These are phyloP conservation scores for Stagonosporopsis cucurbitacearum DNA, from an alignment of 2,329 filamentous ascomycete genomes.

Conservation along the genomic window DNA sequence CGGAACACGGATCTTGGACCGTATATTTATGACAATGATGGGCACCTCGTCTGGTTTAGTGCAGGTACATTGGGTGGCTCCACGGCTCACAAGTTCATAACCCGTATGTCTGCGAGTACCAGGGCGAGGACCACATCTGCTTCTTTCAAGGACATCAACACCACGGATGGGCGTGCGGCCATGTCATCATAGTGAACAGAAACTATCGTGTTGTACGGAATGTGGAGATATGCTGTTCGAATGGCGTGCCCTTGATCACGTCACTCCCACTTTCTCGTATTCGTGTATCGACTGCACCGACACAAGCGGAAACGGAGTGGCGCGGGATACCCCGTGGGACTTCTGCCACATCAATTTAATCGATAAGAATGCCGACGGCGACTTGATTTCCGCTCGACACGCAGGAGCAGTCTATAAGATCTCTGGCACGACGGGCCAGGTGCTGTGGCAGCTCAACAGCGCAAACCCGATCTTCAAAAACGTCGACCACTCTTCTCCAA, in stretches of 20 bases:
- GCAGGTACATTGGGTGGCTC: slow-evolving; percentile 13
- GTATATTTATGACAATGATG: slow-evolving; percentile 14
- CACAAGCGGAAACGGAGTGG: slow-evolving; percentile 9
- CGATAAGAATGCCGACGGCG: slow-evolving; percentile 46
- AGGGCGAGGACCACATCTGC: slow-evolving; percentile 15
- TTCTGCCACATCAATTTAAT: slow-evolving; percentile 52
- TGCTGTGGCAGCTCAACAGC: slow-evolving; percentile 47
- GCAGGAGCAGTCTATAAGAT: slow-evolving; percentile 36
- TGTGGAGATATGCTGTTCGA: slow-evolving; percentile 45
- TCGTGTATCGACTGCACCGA: slow-evolving; percentile 16
- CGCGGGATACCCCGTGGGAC: slow-evolving; percentile 35
- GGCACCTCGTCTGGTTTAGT: slow-evolving; percentile 13
- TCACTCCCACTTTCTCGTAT: slow-evolving; percentile 20
- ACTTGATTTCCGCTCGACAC: slow-evolving; percentile 38
- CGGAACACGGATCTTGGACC: slow-evolving; percentile 13
- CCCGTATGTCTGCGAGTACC: slow-evolving; percentile 14
- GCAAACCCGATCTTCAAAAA: slow-evolving; percentile 30
- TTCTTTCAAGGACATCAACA: slow-evolving; percentile 15
- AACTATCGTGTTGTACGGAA: slow-evolving; percentile 7
- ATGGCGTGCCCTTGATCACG: slow-evolving; percentile 44
- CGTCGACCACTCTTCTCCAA: slow-evolving; percentile 28
- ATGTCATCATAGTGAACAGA: slow-evolving; percentile 13
- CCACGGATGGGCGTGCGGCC: slow-evolving; percentile 14
- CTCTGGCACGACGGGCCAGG: slow-evolving; percentile 26
- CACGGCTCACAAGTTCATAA: slow-evolving; percentile 13